Percentiles rank a stretch among this genome's conserved stretches.
Evolutionary conservation across 2,329 filamentous ascomycete species (phyloP).

Genomic region (Mariannaea elegans): DNA sequence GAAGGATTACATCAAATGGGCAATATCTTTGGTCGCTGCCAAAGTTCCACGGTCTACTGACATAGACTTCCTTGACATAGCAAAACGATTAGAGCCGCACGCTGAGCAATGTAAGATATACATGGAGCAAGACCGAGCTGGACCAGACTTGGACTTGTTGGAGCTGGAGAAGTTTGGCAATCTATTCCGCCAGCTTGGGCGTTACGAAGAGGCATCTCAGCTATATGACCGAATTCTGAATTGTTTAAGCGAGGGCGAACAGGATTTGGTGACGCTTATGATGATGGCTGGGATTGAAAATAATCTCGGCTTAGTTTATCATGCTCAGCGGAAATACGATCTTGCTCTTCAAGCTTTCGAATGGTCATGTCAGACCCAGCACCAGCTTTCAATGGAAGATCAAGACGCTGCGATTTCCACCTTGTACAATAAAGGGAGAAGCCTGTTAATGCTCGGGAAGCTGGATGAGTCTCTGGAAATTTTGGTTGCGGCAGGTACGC

Average conservation of each 20-base stretch:
- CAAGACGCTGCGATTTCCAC: neutral
- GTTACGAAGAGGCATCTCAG: constrained; percentile 2
- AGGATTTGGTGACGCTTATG: neutral
- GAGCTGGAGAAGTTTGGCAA: constrained; percentile 8
- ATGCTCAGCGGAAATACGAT: constrained; percentile 1
- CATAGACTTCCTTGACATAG: neutral
- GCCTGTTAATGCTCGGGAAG: neutral
- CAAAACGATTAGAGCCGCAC: neutral
- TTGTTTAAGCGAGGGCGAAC: neutral
- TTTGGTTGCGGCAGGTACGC: neutral
- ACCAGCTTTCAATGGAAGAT: neutral
- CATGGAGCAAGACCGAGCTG: constrained; percentile 1
- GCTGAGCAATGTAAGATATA: constrained; percentile 8
- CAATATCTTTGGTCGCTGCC: constrained; percentile 2
- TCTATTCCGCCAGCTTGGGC: constrained; percentile 3
- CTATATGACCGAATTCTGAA: neutral
- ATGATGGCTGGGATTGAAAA: constrained; percentile 9
- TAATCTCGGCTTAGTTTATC: neutral
- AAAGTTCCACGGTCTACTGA: constrained; percentile 1
- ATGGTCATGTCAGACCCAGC: neutral
- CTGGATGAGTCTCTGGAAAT: neutral
- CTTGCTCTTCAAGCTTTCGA: neutral
- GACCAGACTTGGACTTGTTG: neutral
- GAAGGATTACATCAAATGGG: neutral
- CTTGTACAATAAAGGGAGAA: neutral